A percentile compares a stretch with the other conserved stretches of the same genome.
Conservation (phyloP, 2,329 filamentous ascomycete species). For the Leptographium flavum region DNA sequence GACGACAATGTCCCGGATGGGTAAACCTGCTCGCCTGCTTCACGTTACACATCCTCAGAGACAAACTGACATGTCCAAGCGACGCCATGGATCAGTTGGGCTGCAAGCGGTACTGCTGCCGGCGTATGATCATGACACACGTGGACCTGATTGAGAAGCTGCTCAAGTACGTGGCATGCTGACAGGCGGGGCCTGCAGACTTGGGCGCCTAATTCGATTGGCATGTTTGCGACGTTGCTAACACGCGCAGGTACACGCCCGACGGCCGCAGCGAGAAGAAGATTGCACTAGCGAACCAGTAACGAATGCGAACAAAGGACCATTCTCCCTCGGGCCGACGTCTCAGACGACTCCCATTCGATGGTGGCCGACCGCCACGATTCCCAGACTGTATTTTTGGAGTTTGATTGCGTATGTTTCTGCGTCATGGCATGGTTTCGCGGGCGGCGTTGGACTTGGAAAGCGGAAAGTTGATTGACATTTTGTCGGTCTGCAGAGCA, state of each 20-base stretch:
- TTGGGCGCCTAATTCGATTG: not conserved
- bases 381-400: too few species aligned
- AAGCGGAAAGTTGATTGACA: too few species aligned
- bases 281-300: slow-evolving; percentile 19
- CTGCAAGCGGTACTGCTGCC: slow-evolving; percentile 93
- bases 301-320: too few species aligned
- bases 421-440: too few species aligned
- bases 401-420: too few species aligned
- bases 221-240: not conserved
- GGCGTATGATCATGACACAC: slow-evolving; percentile 98
- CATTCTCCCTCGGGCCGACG: too few species aligned
- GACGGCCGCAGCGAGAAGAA: slow-evolving; percentile 51
- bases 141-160: slow-evolving; percentile 98
- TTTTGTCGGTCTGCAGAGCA: too few species aligned
- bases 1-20: slow-evolving; percentile 64
- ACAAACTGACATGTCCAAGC: slow-evolving; percentile 36
- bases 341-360: too few species aligned
- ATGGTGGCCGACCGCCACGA: too few species aligned
- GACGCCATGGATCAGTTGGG: slow-evolving; percentile 93
- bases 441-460: too few species aligned
- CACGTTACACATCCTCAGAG: not conserved
- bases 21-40: slow-evolving; percentile 24
- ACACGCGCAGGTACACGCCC: slow-evolving; percentile 40
- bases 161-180: slow-evolving; percentile 52
- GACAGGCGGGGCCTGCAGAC: not conserved